These are phyloP conservation scores for Gaultheria prostrata DNA, from an alignment of 148 eudicot species.

Conservation along the genomic window DNA sequence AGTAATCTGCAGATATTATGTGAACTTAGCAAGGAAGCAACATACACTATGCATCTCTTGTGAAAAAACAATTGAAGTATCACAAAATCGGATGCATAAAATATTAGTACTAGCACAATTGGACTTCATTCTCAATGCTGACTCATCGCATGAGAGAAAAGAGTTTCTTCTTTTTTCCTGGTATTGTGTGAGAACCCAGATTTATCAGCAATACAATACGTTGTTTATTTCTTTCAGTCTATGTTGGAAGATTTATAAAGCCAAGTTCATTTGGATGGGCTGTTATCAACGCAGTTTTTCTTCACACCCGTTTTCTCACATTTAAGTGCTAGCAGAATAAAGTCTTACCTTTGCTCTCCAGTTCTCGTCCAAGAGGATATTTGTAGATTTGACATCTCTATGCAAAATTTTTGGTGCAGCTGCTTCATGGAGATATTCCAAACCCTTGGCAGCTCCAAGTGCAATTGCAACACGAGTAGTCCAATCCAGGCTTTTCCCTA, in stretches of 20 bases:
- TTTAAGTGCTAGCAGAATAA: not conserved
- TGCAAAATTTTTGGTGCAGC: conserved; percentile 96
- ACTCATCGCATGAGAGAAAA: not conserved
- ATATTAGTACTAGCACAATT: not conserved
- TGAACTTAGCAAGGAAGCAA: conserved; percentile 6
- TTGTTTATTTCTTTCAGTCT: not conserved
- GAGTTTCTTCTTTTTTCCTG: not conserved
- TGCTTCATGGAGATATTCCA: conserved; percentile 97
- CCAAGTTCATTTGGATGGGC: not conserved
- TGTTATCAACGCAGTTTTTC: not conserved
- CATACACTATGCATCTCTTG: not conserved
- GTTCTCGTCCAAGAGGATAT: conserved; percentile 78
- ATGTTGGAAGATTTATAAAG: conserved; percentile 10
- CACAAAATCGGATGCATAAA: not conserved
- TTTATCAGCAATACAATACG: not conserved
- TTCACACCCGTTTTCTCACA: conserved; percentile 8
- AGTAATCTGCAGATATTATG: conserved; percentile 59
- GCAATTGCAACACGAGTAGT: conserved; percentile 72
- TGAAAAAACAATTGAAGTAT: not conserved
- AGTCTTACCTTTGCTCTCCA: conserved; percentile 77
- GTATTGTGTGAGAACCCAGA: not conserved
- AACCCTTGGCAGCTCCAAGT: conserved; percentile 94
- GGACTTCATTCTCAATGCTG: not conserved
- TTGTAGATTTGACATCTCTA: conserved; percentile 93
- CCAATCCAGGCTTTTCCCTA: conserved; percentile 71